Evolutionary conservation across 2,329 filamentous ascomycete genomes (phyloP).

Genomic region (Ophiocordyceps camponoti-saundersi): DNA sequence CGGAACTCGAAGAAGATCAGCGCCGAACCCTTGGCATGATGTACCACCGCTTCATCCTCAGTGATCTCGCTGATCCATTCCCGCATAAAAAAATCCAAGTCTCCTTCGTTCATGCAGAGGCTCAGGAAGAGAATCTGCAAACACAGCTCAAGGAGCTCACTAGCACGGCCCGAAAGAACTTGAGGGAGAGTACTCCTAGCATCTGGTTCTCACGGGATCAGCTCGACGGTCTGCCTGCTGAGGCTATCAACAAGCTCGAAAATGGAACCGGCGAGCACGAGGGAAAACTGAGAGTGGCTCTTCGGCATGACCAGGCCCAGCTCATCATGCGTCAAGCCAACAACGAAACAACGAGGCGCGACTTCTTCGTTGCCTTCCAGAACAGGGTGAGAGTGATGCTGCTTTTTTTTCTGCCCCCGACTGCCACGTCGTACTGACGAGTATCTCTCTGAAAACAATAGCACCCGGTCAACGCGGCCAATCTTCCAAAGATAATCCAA

Average conservation of each 20-base stretch:
- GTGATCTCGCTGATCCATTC: conserved; percentile 57
- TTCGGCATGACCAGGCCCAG: conserved; percentile 74
- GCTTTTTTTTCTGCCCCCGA: no score
- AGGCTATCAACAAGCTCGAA: conserved; percentile 49
- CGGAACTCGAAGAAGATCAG: conserved; percentile 51
- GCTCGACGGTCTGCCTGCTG: conserved; percentile 56
- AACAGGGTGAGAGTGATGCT: conserved; percentile 58
- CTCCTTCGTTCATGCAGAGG: no score
- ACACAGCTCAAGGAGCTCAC: conserved; percentile 58
- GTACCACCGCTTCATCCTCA: conserved; percentile 59
- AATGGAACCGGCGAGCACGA: conserved; percentile 58
- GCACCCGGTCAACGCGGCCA: conserved; percentile 52
- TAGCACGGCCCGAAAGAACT: conserved; percentile 62
- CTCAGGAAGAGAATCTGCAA: conserved; percentile 84
- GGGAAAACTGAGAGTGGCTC: conserved; percentile 57
- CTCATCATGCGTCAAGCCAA: conserved; percentile 63
- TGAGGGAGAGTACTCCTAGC: conserved; percentile 71
- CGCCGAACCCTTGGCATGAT: conserved; percentile 61
- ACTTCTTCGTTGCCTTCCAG: conserved; percentile 57
- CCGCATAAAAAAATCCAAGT: no score
- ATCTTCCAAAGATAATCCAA: conserved; percentile 60
- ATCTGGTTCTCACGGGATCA: conserved; percentile 63
- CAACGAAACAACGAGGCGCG: conserved; percentile 49
- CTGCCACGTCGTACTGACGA: neutral
- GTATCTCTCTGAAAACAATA: conserved; percentile 2